Evolutionary conservation across 768 basidiomycete genomes (phyloP).

Genomic region (Tephrocybe sp.): DNA sequence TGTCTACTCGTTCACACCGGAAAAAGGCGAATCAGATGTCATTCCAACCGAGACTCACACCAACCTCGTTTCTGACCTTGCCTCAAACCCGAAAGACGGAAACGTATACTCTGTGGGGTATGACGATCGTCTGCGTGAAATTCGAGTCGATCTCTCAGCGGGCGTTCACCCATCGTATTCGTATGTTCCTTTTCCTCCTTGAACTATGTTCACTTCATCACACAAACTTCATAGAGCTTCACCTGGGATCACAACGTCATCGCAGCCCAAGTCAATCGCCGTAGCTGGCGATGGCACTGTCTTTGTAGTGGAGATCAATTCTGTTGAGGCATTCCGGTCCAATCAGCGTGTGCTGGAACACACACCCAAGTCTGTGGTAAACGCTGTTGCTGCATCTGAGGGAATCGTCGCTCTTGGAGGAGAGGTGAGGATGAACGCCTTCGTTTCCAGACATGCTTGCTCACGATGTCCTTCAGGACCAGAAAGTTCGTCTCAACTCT

Average conservation of each 20-base stretch:
- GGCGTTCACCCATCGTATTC: constrained; percentile 26
- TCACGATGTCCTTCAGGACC: constrained; percentile 46
- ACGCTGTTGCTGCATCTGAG: constrained; percentile 54
- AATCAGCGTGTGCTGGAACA: constrained; percentile 68
- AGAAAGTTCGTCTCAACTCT: constrained; percentile 69
- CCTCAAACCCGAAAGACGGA: constrained; percentile 43
- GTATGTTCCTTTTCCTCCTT: background rate
- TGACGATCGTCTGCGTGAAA: constrained; percentile 78
- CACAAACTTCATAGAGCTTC: constrained; percentile 40
- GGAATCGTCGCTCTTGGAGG: constrained; percentile 68
- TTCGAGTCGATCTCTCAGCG: constrained; percentile 44
- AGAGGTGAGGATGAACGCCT: constrained; percentile 64
- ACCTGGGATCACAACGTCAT: constrained; percentile 41
- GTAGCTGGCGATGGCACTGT: constrained; percentile 59
- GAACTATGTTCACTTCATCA: no score
- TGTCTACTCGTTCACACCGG: constrained; percentile 58
- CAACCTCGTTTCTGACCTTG: constrained; percentile 66
- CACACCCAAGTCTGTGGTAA: constrained; percentile 51
- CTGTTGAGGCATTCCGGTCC: constrained; percentile 64
- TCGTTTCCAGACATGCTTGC: no score
- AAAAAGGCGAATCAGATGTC: constrained; percentile 41
- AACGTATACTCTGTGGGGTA: constrained; percentile 70
- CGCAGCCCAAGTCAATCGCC: constrained; percentile 72
- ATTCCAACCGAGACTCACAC: constrained; percentile 70
- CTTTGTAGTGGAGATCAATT: constrained; percentile 59